Evolutionary conservation across 139 green algal species (phyloP), one percentile per base, ranked within the genome.

Genomic region (Spirogloea muscicola): DNA sequence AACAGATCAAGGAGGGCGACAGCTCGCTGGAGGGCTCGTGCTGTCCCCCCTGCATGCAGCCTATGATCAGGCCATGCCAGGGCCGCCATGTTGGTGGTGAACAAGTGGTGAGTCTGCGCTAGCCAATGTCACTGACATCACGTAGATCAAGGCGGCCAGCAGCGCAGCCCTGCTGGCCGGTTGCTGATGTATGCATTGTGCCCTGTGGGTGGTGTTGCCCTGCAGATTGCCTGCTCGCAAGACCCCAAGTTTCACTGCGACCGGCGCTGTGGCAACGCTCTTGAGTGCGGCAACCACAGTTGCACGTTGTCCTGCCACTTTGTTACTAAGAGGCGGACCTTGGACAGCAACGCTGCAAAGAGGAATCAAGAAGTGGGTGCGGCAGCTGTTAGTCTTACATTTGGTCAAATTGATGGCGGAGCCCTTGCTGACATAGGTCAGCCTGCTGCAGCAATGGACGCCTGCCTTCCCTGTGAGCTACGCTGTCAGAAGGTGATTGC

Each of bases 251-350:
- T 79, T 31, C 40, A 31, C 7, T 79, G 71, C 58, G 58, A 41
- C 58, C 16, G 34, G 16, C 73, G 52, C 40, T 81, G 73, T 37
- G 73, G 73, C 21, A 77, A 77, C 25, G 44, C 73, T 9, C 58
- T 81, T 7, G 51, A 43, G 29, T 81, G 73, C 52, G 73, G 73
- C 10, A 74, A 81, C 63, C 73, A 81, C 41, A 48, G n/a, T 0
- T 81, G 73, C 49, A 16, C 49, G 52, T 7, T 41, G 38, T 10
- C 52, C 9, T 81, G 73, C 62, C 73, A 81, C 48, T 63, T 58
- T 18, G 58, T 72, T n/a, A 80, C 62, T 21, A 10, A 5, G 29
- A 29, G 18, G 18, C 58, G 21, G 58, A n/a, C n/a, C 21, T 43
- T 21, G 18, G n/a, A 18, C 21, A 21, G 18, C n/a, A 21, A 46